Evolutionary conservation across 805 yeast genomes (phyloP).

Genomic region (Zygotorulaspora danielsina): DNA sequence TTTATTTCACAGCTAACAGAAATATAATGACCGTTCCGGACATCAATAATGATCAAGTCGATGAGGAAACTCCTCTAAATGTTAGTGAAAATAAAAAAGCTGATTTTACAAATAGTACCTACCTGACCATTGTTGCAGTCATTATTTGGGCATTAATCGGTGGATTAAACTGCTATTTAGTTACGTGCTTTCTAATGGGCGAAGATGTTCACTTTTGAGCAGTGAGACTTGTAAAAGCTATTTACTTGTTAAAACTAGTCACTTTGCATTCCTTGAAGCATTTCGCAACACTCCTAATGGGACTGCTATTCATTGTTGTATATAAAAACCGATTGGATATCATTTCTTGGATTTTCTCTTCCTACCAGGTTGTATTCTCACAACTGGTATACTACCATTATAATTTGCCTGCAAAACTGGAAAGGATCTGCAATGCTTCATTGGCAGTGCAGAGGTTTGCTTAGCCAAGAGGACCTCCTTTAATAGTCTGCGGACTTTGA

Average conservation of each 20-base stretch:
- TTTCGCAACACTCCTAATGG: too few relatives aligned
- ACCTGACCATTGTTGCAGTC: slow-evolving; percentile 51
- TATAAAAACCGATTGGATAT: neutral
- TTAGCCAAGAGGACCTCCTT: slow-evolving; percentile 41
- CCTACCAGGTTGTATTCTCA: slow-evolving; percentile 29
- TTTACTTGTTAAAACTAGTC: too few relatives aligned
- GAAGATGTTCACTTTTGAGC: slow-evolving; percentile 47
- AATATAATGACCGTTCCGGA: slow-evolving; percentile 57
- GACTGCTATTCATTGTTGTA: too few relatives aligned
- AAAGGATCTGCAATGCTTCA: slow-evolving; percentile 38
- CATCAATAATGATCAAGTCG: slow-evolving; percentile 26
- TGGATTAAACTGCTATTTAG: slow-evolving; percentile 64
- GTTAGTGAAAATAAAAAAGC: slow-evolving; percentile 32
- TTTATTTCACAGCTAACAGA: slow-evolving; percentile 71
- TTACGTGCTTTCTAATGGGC: slow-evolving; percentile 47
- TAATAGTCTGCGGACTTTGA: slow-evolving; percentile 43
- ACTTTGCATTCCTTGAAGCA: too few relatives aligned
- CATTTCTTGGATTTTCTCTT: slow-evolving; percentile 31
- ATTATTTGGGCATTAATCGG: slow-evolving; percentile 69
- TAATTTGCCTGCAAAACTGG: slow-evolving; percentile 74
- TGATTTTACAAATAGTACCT: slow-evolving; percentile 68
- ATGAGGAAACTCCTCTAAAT: slow-evolving; percentile 31
- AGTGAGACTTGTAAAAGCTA: neutral
- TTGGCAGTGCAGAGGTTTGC: slow-evolving; percentile 34
- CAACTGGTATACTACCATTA: slow-evolving; percentile 73